phyloP scores from a whole-genome alignment of 1,139 yeast genomes.

The Kazachstania sp. region DNA sequence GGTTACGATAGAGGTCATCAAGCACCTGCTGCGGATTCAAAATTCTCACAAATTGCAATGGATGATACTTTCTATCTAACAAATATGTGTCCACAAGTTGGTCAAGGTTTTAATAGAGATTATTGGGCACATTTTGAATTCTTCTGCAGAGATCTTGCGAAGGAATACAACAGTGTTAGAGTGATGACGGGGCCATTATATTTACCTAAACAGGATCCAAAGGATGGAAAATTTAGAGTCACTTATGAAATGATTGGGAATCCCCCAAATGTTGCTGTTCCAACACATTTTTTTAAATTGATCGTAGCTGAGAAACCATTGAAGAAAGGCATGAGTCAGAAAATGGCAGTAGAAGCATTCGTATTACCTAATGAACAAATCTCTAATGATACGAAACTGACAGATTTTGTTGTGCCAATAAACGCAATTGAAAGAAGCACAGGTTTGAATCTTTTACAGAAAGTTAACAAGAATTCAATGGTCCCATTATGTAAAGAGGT shows the following conservation, averaged over 20 bases:
- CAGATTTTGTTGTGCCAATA: constrained; percentile 74
- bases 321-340: constrained; percentile 30
- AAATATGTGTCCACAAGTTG: constrained; percentile 95
- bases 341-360: constrained; percentile 76
- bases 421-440: constrained; percentile 82
- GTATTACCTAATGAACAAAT: constrained; percentile 82
- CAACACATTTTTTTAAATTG: constrained; percentile 91
- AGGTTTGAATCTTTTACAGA: constrained; percentile 73
- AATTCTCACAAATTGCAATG: constrained; percentile 83
- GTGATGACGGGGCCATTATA: constrained; percentile 91
- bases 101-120: constrained; percentile 94
- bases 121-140: constrained; percentile 97
- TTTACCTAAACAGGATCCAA: constrained; percentile 64
- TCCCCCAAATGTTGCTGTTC: constrained; percentile 95
- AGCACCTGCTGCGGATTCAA: constrained; percentile 98
- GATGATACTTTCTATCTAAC: constrained; percentile 84
- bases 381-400: constrained; percentile 59
- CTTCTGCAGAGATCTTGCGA: constrained; percentile 69
- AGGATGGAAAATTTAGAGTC: constrained; percentile 74
- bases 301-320: constrained; percentile 67
- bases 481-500: constrained; percentile 73
- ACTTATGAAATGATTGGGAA: constrained; percentile 90
- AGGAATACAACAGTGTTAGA: constrained; percentile 61
- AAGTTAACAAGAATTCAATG: constrained; percentile 52
- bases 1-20: constrained; percentile 97